Percentiles rank a stretch among this genome's conserved stretches.
phyloP scores from a whole-genome alignment of 805 yeast genomes.

The Wickerhamiella lipophila region DNA sequence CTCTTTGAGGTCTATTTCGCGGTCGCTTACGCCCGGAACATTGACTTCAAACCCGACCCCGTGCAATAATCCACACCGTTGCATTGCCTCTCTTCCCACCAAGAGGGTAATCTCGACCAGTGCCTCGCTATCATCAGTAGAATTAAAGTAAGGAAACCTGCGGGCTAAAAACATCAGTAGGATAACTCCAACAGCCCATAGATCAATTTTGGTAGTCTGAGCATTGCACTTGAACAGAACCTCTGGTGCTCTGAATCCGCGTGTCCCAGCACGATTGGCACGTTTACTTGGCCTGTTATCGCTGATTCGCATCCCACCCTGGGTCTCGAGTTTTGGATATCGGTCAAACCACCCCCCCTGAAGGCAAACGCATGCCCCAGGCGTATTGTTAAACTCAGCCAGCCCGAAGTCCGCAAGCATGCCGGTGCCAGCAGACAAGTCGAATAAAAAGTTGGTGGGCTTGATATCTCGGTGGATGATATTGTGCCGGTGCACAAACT shows the following conservation, averaged over 20 bases:
- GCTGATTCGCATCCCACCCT: conserved; percentile 68
- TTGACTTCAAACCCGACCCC: conserved; percentile 75
- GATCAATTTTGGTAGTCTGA: conserved; percentile 70
- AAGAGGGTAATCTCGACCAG: conserved; percentile 68
- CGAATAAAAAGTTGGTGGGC: conserved; percentile 65
- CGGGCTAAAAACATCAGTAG: conserved; percentile 63
- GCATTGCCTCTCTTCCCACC: conserved; percentile 64
- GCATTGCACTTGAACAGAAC: conserved; percentile 75
- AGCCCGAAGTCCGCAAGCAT: conserved; percentile 86
- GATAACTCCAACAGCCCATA: conserved; percentile 90
- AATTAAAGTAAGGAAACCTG: conserved; percentile 86
- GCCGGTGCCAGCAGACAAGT: conserved; percentile 55
- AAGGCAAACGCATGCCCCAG: conserved; percentile 16
- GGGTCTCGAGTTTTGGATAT: conserved; percentile 25
- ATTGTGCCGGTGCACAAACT: conserved; percentile 58
- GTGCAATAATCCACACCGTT: conserved; percentile 68
- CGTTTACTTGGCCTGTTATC: conserved; percentile 81
- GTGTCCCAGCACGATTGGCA: conserved; percentile 93
- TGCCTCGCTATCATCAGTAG: conserved; percentile 89
- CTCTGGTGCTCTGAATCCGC: conserved; percentile 93
- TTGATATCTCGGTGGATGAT: conserved; percentile 90
- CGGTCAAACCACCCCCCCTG: conserved; percentile 19
- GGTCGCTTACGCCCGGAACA: conserved; percentile 38
- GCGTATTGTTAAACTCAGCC: conserved; percentile 48
- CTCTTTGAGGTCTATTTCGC: conserved; percentile 31